Base-by-base conservation (phyloP, 140 eudicot genomes). In the Anethum foeniculum region DNA sequence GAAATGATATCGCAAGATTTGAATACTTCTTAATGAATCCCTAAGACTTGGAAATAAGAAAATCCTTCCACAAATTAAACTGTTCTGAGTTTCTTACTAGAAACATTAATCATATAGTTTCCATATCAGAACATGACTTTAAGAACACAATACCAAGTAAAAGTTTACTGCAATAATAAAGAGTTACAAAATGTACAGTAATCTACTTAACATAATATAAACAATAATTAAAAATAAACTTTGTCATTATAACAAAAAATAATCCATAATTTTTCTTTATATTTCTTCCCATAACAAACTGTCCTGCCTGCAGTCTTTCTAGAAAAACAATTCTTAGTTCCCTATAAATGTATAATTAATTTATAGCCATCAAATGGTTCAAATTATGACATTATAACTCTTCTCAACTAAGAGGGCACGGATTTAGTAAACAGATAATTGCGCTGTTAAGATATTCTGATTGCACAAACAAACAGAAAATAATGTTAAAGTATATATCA, bases 391-490 rank as follows among this genome's bases (percentile, higher is more conserved):
- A n/a, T 23, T 58, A 21, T 25, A 60, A 60, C 32, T 25, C 69
- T 9, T 60, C 15, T 9, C 6, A 60, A 6, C 3, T 60, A 14
- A 3, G 14, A 60, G 69, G 69, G 69, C 6, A 60, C 25, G 16
- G 34, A 25, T 60, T 58, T 14, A n/a, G 34, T 25, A n/a, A 60
- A 60, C 34, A 60, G 14, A 25, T 25, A 28, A 4, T 67, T 28
- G 6, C 43, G 0, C 23, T 67, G 23, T 30, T 65, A 14, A 27
- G 7, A 30, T 12, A 28, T 28, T 32, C 23, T 34, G 19, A 68
- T 68, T 68, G 74, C 44, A 68, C 74, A 32, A 68, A 68, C 73
- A 32, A 68, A 68, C 44, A 30, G 74, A 68, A 65, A 30, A 32
- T 30, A 32, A 32, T 12, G n/a, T 68, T 30, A 21, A 30, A 30